A percentile compares a stretch with the other conserved stretches of the same genome.
phyloP scores from a whole-genome alignment of 2,329 filamentous ascomycete genomes.

The Aspergillus sp. region DNA sequence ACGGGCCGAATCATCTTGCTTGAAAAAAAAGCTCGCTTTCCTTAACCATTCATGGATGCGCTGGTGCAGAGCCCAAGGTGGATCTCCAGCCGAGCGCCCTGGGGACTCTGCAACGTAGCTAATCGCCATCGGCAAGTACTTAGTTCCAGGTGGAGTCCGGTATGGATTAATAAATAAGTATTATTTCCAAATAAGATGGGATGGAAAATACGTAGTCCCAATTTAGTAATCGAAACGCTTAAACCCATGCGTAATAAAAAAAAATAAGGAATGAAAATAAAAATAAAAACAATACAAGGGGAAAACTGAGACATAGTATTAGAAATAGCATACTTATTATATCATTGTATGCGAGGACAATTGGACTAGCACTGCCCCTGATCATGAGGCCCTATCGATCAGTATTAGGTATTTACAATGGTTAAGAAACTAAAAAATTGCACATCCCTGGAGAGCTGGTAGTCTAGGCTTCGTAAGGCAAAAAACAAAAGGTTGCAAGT shows the following conservation, averaged over 20 bases:
- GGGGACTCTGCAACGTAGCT: slow-evolving; percentile 3
- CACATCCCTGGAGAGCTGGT: not conserved
- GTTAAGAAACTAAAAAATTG: not conserved
- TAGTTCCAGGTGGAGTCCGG: not conserved
- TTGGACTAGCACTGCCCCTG: not conserved
- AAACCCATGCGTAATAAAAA: not conserved
- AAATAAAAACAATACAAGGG: not conserved
- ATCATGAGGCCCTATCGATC: not conserved
- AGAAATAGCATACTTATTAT: not conserved
- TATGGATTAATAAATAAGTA: too few species aligned
- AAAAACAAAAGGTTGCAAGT: not conserved
- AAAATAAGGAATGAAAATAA: not conserved
- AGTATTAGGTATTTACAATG: not conserved
- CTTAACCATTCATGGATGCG: not conserved
- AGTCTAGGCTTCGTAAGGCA: not conserved
- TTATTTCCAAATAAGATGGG: too few species aligned
- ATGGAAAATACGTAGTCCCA: too few species aligned
- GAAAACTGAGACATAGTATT: not conserved
- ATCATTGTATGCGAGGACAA: slow-evolving; percentile 1
- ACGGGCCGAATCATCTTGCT: not conserved
- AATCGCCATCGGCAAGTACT: not conserved
- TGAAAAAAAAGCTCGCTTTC: not conserved
- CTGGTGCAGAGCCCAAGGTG: not conserved
- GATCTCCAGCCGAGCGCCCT: slow-evolving; percentile 4
- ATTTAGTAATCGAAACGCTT: too few species aligned